These are phyloP conservation scores for Alternaria hordeiaustralica DNA, from an alignment of 2,329 filamentous ascomycete genomes.

Conservation along the genomic window DNA sequence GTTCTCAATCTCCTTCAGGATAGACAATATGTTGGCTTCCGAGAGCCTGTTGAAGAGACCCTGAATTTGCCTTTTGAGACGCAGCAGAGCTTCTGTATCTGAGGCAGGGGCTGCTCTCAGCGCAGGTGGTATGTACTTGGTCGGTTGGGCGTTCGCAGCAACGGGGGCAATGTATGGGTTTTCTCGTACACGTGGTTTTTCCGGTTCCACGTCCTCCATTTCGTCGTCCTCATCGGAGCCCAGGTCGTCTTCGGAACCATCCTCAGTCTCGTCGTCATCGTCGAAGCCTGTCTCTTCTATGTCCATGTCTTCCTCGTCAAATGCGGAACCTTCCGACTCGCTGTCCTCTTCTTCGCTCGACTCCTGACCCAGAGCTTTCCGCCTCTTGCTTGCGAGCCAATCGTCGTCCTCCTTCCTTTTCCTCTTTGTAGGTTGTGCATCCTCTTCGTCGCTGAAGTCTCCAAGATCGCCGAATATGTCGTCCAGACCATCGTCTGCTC, in stretches of 20 bases:
- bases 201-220: conserved; percentile 38
- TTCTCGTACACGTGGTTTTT: conserved; percentile 64
- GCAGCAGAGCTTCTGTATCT: conserved; percentile 70
- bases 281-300: conserved; percentile 25
- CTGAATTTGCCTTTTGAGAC: conserved; percentile 80
- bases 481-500: conserved; percentile 82
- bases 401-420: conserved; percentile 65
- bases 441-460: conserved; percentile 54
- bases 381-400: conserved; percentile 65
- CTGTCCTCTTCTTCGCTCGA: conserved; percentile 32
- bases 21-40: conserved; percentile 85
- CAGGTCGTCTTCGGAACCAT: conserved; percentile 43
- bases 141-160: conserved; percentile 48
- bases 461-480: conserved; percentile 74
- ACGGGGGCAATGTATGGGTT: conserved; percentile 88
- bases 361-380: conserved; percentile 53
- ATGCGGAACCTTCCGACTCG: conserved; percentile 24
- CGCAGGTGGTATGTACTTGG: conserved; percentile 91
- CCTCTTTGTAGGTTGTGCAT: conserved; percentile 59
- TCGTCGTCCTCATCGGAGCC: conserved; percentile 36
- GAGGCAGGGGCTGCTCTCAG: conserved; percentile 69
- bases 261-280: conserved; percentile 24
- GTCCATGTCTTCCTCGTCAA: conserved; percentile 44
- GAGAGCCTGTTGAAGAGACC: conserved; percentile 92
- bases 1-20: conserved; percentile 80